Base-by-base conservation (phyloP, 2,329 filamentous ascomycete species). In the Dactylellina sp. region DNA sequence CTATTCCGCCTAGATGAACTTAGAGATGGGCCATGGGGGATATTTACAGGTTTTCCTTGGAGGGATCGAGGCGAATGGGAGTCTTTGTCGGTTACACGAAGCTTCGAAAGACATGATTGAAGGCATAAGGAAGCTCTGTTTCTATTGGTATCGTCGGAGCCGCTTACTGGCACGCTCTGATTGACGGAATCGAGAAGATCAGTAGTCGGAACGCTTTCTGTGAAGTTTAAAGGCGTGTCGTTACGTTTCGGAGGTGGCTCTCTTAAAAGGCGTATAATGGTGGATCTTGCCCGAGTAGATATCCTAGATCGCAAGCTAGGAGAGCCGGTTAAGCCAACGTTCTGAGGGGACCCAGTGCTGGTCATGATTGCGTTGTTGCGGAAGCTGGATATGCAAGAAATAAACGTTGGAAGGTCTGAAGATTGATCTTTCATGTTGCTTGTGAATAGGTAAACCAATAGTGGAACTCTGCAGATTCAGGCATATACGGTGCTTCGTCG, bases 181-280 rank as follows among this genome's bases (percentile, higher is more conserved):
- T 20, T 16, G 4, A 12, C n/a, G 7, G 16, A 9, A 6, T 57
- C 49, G 11, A 52, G 7, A 6, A 9, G 3, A 14, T 7, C 11
- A 11, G 22, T 20, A 3, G 32, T 3, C 7, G 47, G 11, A 11
- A 63, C 49, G 16, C 9, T 25, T 24, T 74, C 70, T 7, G 40
- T 66, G 32, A 66, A 66, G 28, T 74, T 74, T 7, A 74, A 32
- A 4, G 70, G 70, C 6, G 70, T 74, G 42, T 74, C 70, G 55
- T 61, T 74, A 4, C 70, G 70, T 62, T 74, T 66, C 2, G 70
- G 70, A 9, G 70, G 70, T 7, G 70, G 70, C 6, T 74, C 70
- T 62, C 56, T 55, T 5, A 60, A 46, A 12, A 72, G 57, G 14
- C 70, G 61, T 7, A 49, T 50, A 7, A 74, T 49, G n/a, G 61